Evolutionary conservation across 495 filamentous ascomycete genomes (phyloP).

Genomic region (Penicillium turbatum): DNA sequence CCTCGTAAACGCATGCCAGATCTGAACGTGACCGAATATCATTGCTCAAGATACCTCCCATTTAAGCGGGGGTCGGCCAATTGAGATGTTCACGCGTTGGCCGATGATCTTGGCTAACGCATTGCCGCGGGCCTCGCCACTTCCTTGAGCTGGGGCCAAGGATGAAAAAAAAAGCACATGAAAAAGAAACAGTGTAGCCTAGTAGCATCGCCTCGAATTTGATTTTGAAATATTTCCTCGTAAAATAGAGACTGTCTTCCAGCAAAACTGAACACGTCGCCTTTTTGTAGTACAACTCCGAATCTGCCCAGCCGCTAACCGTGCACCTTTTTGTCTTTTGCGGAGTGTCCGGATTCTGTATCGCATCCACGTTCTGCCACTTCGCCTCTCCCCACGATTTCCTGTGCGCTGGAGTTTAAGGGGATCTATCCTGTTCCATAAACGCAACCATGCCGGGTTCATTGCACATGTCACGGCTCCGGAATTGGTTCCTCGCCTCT

Average conservation of each 20-base stretch:
- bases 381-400: not conserved
- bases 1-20: too few species aligned
- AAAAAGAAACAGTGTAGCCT: slow-evolving; percentile 20
- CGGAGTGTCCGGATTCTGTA: not conserved
- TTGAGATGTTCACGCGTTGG: not conserved
- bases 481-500: slow-evolving; percentile 84
- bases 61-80: not conserved
- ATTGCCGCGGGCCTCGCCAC: slow-evolving; percentile 16
- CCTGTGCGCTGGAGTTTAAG: not conserved
- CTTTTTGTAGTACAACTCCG: slow-evolving; percentile 11
- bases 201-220: slow-evolving; percentile 10
- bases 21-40: too few species aligned
- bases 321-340: slow-evolving; percentile 4
- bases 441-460: slow-evolving; percentile 42
- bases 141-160: not conserved
- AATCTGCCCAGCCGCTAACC: slow-evolving; percentile 10
- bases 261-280: slow-evolving; percentile 21
- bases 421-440: not conserved
- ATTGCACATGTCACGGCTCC: slow-evolving; percentile 66
- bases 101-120: slow-evolving; percentile 1
- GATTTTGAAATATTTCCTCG: not conserved
- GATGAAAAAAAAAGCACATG: not conserved
- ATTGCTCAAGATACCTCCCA: not conserved
- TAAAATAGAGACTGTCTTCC: slow-evolving; percentile 1
- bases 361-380: not conserved